Evolutionary conservation across 1,284 basidiomycete species (phyloP).

Genomic region (Tranzscheliella williamsii): DNA sequence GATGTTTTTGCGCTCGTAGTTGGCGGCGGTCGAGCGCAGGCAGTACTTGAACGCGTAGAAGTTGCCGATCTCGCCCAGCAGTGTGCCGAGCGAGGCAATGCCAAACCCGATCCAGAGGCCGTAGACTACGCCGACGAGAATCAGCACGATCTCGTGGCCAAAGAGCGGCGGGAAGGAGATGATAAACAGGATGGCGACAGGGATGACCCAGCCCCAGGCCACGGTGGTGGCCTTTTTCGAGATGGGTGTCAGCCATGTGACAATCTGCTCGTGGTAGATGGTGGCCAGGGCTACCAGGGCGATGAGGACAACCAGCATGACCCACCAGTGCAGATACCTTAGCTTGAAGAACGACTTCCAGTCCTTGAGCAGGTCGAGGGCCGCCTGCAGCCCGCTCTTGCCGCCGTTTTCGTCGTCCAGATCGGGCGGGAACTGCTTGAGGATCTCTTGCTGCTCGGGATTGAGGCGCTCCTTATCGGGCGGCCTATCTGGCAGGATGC

Average conservation of each 20-base stretch:
- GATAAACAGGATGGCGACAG: conserved; percentile 76
- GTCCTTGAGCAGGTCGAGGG: conserved; percentile 21
- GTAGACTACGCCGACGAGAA: conserved; percentile 73
- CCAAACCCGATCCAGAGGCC: conserved; percentile 58
- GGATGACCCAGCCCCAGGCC: conserved; percentile 75
- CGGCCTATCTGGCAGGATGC: conserved; percentile 31
- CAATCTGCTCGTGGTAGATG: conserved; percentile 72
- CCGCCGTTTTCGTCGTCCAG: conserved; percentile 45
- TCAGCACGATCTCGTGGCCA: conserved; percentile 75
- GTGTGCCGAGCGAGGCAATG: conserved; percentile 45
- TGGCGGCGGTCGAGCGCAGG: conserved; percentile 69
- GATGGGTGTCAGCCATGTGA: conserved; percentile 70
- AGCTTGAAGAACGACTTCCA: conserved; percentile 45
- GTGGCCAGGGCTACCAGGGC: conserved; percentile 68
- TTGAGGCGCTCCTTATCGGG: conserved; percentile 36
- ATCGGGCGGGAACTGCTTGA: conserved; percentile 49
- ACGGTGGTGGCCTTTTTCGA: conserved; percentile 69
- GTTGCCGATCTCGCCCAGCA: conserved; percentile 55
- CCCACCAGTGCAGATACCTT: conserved; percentile 63
- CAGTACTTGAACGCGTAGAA: conserved; percentile 69
- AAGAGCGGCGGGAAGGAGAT: conserved; percentile 67
- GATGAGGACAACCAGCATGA: conserved; percentile 60
- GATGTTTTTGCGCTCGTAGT: conserved; percentile 73
- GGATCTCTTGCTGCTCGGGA: conserved; percentile 42
- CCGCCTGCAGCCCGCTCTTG: conserved; percentile 22